A percentile compares a stretch with the other conserved stretches of the same genome.
These are phyloP conservation scores for Kodamaea suecica DNA, from an alignment of 1,139 yeast genomes.

Conservation along the genomic window DNA sequence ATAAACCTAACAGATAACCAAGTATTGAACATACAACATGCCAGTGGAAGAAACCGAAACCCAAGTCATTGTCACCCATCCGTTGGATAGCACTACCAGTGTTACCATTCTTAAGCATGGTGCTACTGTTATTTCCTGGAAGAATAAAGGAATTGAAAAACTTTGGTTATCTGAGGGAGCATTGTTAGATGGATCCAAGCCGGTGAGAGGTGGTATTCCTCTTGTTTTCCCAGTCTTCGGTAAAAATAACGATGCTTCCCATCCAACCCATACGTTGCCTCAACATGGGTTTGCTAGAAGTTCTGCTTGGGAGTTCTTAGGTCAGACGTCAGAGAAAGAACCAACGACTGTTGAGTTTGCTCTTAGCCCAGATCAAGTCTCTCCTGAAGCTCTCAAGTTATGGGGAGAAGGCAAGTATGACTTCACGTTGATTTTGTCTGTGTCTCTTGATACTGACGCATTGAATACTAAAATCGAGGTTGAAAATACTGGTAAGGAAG, in stretches of 20 bases:
- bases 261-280: conserved; percentile 55
- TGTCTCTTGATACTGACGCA: conserved; percentile 51
- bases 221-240: conserved; percentile 95
- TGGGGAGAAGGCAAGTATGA: conserved; percentile 55
- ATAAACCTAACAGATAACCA: background rate
- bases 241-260: conserved; percentile 43
- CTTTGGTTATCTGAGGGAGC: conserved; percentile 66
- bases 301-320: conserved; percentile 88
- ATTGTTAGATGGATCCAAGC: conserved; percentile 81
- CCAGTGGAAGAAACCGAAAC: conserved; percentile 63
- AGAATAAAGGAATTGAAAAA: conserved; percentile 62
- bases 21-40: conserved; percentile 30
- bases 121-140: conserved; percentile 88
- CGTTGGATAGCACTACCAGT: conserved; percentile 48
- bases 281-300: conserved; percentile 96
- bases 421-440: conserved; percentile 72
- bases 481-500: conserved; percentile 58
- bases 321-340: conserved; percentile 53
- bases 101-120: conserved; percentile 78
- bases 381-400: conserved; percentile 54
- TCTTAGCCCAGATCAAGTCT: conserved; percentile 77
- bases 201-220: conserved; percentile 97
- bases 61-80: conserved; percentile 59
- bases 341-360: conserved; percentile 83
- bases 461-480: conserved; percentile 73